phyloP scores from a whole-genome alignment of 257 asterid genomes.

The Thymus mandschuricus region DNA sequence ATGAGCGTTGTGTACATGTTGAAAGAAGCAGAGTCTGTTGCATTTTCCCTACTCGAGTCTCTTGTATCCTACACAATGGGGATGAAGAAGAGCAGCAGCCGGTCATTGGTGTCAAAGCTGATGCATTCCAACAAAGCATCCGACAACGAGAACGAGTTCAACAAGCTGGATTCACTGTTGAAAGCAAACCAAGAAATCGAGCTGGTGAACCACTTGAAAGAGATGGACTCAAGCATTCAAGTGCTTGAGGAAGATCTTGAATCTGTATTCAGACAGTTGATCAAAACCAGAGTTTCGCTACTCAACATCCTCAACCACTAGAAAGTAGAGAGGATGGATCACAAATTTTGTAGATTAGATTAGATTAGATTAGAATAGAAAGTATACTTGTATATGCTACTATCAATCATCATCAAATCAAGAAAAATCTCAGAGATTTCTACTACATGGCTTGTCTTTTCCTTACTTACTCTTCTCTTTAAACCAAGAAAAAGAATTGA shows the following conservation, averaged over 20 bases:
- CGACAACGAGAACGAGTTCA: slow-evolving; percentile 28
- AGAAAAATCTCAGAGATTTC: too few relatives aligned
- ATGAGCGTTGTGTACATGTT: slow-evolving; percentile 22
- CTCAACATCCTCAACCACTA: slow-evolving; percentile 39
- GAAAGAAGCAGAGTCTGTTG: slow-evolving; percentile 38
- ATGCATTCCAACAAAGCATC: slow-evolving; percentile 29
- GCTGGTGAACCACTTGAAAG: slow-evolving; percentile 32
- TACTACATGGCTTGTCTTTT: too few relatives aligned
- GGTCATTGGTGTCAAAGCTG: slow-evolving; percentile 41
- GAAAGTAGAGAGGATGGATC: neutral
- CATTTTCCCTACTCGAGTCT: slow-evolving; percentile 33
- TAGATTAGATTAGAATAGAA: neutral
- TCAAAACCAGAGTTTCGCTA: slow-evolving; percentile 45
- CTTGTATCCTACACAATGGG: slow-evolving; percentile 31
- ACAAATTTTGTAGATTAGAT: neutral
- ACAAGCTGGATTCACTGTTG: slow-evolving; percentile 31
- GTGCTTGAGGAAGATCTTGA: slow-evolving; percentile 41
- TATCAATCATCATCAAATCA: too few relatives aligned
- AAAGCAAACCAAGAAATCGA: slow-evolving; percentile 22
- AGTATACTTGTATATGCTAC: neutral
- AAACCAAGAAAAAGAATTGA: too few relatives aligned
- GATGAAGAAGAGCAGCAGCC: slow-evolving; percentile 5
- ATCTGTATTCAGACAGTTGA: slow-evolving; percentile 40
- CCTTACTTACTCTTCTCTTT: neutral
- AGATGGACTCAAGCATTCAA: slow-evolving; percentile 40